Percentiles rank a stretch among this genome's conserved stretches.
phyloP scores from a whole-genome alignment of 495 filamentous ascomycete species.

The Usnea hakonensis region DNA sequence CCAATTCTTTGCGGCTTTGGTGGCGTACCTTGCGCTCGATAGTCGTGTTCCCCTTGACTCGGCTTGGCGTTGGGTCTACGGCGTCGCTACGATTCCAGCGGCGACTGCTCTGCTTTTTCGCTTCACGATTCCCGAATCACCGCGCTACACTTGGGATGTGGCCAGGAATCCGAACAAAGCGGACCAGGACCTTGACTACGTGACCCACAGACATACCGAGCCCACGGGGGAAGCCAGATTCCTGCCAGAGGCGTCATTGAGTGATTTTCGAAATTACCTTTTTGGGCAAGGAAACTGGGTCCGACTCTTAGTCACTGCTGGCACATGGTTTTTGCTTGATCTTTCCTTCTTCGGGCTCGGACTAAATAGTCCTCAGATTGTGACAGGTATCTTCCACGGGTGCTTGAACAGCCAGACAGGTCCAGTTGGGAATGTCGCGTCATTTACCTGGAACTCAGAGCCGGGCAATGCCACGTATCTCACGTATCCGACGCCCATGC shows the following conservation, averaged over 20 bases:
- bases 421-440: no score
- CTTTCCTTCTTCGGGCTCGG: not conserved
- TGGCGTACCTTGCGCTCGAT: not conserved
- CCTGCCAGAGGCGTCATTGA: not conserved
- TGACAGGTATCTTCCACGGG: not conserved
- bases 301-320: not conserved
- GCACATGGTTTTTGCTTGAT: not conserved
- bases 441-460: no score
- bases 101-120: not conserved
- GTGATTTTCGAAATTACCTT: not conserved
- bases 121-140: not conserved
- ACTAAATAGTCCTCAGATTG: not conserved
- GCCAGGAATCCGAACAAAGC: not conserved
- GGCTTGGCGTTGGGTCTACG: not conserved
- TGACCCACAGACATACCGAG: no score
- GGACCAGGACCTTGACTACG: no score
- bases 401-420: no score
- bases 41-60: not conserved
- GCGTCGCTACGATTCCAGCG: not conserved
- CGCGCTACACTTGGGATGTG: not conserved
- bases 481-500: no score
- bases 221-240: not conserved
- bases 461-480: no score
- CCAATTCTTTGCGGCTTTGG: not conserved
- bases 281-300: not conserved